A percentile compares a stretch with the other conserved stretches of the same genome.
These are phyloP conservation scores for Astrothelium macrocarpum DNA, from an alignment of 495 filamentous ascomycete species.

Conservation along the genomic window DNA sequence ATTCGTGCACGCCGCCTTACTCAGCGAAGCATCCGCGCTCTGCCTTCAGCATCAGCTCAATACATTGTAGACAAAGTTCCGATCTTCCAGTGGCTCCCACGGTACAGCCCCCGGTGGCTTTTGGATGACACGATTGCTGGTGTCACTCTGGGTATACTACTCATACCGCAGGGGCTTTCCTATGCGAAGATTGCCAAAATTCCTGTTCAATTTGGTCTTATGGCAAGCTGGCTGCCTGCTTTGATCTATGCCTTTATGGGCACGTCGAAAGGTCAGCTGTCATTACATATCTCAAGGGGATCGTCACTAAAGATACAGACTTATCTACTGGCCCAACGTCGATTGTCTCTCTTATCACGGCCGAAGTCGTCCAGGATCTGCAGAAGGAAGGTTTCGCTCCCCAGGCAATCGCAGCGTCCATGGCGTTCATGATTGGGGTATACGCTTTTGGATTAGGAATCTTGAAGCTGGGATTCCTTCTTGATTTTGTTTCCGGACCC, in stretches of 20 bases:
- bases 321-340: conserved; percentile 44
- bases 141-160: conserved; percentile 41
- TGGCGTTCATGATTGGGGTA: conserved; percentile 43
- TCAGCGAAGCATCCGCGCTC: conserved; percentile 10
- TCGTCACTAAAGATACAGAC: conserved; percentile 27
- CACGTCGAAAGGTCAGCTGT: conserved; percentile 41
- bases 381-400: conserved; percentile 31
- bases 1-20: neutral
- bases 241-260: conserved; percentile 45
- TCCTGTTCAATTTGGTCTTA: conserved; percentile 43
- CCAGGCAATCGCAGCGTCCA: conserved; percentile 38
- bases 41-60: conserved; percentile 27
- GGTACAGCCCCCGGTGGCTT: conserved; percentile 40
- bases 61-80: conserved; percentile 44
- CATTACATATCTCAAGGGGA: neutral
- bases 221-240: conserved; percentile 44
- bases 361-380: conserved; percentile 38
- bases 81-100: conserved; percentile 43
- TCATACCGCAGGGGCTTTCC: conserved; percentile 43
- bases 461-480: conserved; percentile 43
- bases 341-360: conserved; percentile 41
- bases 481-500: conserved; percentile 44
- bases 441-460: conserved; percentile 42
- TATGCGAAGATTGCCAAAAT: conserved; percentile 46
- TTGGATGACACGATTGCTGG: conserved; percentile 42